Conservation (phyloP, 2,329 filamentous ascomycete species). For the Cladobotryum mycophilum region DNA sequence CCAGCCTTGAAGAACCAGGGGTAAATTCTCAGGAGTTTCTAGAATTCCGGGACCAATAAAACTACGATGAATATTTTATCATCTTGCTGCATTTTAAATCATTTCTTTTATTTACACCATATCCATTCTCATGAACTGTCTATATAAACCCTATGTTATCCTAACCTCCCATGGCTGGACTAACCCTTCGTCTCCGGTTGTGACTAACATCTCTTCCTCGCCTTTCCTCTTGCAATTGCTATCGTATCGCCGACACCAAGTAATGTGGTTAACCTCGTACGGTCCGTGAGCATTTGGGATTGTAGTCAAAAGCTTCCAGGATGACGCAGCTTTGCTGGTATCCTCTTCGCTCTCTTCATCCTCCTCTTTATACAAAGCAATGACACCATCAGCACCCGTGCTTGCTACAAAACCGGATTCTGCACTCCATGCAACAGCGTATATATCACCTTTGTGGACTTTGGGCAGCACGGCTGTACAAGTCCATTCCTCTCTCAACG, state of each 20-base stretch:
- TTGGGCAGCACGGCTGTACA: constrained; percentile 70
- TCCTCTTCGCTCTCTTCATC: constrained; percentile 15
- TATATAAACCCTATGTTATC: not conserved
- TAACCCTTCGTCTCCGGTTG: constrained; percentile 85
- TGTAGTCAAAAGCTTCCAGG: constrained; percentile 66
- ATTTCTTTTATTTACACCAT: too few species aligned
- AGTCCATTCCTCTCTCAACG: constrained; percentile 75
- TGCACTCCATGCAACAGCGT: constrained; percentile 78
- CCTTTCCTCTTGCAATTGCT: constrained; percentile 47
- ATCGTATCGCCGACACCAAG: constrained; percentile 78
- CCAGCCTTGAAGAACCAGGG: too few species aligned
- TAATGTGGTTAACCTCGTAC: constrained; percentile 89
- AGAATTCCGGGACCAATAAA: too few species aligned
- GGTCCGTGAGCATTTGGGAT: constrained; percentile 75
- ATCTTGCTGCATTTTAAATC: too few species aligned
- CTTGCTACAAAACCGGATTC: constrained; percentile 74
- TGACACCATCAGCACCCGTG: constrained; percentile 76
- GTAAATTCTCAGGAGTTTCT: too few species aligned
- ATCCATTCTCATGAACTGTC: too few species aligned
- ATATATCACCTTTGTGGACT: constrained; percentile 73
- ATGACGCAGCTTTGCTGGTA: constrained; percentile 1
- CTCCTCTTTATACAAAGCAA: constrained; percentile 71
- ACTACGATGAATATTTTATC: too few species aligned
- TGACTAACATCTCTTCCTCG: constrained; percentile 77
- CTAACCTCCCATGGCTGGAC: constrained; percentile 75